These are phyloP conservation scores for Uromyces viciae-fabae DNA, from an alignment of 1,284 basidiomycete genomes.

Conservation along the genomic window DNA sequence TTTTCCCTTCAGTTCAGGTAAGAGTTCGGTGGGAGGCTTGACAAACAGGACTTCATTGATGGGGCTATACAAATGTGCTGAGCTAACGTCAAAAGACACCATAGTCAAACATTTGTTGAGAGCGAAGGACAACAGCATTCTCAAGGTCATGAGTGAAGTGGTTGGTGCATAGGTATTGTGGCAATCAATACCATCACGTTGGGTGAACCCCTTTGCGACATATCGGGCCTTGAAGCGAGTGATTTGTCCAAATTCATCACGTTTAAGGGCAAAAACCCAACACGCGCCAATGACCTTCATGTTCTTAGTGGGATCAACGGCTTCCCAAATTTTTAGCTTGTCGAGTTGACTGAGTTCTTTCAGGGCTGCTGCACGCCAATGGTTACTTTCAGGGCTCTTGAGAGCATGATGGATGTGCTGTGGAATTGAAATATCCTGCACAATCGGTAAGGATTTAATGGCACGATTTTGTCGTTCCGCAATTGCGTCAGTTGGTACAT, in stretches of 20 bases:
- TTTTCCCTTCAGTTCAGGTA: background rate
- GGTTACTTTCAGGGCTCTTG: too few relatives aligned
- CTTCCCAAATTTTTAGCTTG: background rate
- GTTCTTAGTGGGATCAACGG: background rate
- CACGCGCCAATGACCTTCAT: background rate
- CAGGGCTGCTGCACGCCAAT: background rate
- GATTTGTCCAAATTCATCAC: background rate
- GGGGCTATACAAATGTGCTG: slow-evolving; percentile 20
- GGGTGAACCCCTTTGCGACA: slow-evolving; percentile 3
- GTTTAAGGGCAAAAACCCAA: slow-evolving; percentile 21
- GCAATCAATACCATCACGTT: slow-evolving; percentile 5
- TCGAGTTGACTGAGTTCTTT: background rate
- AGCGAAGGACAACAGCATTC: background rate
- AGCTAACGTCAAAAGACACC: slow-evolving; percentile 7
- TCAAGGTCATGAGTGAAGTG: background rate
- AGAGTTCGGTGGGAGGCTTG: background rate
- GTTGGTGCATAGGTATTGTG: background rate
- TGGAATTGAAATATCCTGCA: background rate
- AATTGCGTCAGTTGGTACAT: background rate
- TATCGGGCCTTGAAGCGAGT: slow-evolving; percentile 5
- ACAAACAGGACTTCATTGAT: slow-evolving; percentile 27
- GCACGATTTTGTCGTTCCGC: background rate
- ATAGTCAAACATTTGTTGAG: background rate
- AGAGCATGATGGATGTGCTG: background rate
- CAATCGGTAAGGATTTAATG: background rate